phyloP scores from a whole-genome alignment of 345 rosid genomes.

The Melaleuca alternifolia region DNA sequence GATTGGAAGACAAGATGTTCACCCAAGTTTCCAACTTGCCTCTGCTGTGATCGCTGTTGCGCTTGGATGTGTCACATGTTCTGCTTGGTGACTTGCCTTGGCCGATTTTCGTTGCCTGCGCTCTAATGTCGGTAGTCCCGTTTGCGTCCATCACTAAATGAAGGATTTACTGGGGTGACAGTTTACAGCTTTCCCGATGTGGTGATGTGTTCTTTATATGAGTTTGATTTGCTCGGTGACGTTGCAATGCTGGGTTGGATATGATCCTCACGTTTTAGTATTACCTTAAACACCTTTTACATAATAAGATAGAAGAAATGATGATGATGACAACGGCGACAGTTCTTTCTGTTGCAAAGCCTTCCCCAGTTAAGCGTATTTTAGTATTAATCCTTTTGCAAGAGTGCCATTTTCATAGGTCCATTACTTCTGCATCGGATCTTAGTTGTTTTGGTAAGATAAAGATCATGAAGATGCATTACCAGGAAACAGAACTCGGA shows the following conservation, averaged over 20 bases:
- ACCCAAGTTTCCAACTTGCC: neutral
- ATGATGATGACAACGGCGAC: neutral
- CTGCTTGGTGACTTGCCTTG: neutral
- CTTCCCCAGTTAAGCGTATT: neutral
- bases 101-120: accelerated
- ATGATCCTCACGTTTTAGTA: neutral
- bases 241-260: accelerated
- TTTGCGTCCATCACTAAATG: neutral
- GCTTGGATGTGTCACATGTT: neutral
- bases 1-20: neutral
- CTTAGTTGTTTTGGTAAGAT: neutral
- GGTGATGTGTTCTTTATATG: neutral
- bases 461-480: neutral
- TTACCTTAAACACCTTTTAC: neutral
- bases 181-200: neutral
- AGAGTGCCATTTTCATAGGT: neutral
- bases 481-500: too few relatives aligned
- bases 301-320: neutral
- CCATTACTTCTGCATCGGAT: neutral
- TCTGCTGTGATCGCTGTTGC: accelerated
- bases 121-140: neutral
- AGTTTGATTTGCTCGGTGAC: neutral
- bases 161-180: neutral
- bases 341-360: neutral
- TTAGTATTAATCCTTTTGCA: neutral